Conservation (phyloP, 148 eudicot genomes). For the Tetragonia tetragonoides region DNA sequence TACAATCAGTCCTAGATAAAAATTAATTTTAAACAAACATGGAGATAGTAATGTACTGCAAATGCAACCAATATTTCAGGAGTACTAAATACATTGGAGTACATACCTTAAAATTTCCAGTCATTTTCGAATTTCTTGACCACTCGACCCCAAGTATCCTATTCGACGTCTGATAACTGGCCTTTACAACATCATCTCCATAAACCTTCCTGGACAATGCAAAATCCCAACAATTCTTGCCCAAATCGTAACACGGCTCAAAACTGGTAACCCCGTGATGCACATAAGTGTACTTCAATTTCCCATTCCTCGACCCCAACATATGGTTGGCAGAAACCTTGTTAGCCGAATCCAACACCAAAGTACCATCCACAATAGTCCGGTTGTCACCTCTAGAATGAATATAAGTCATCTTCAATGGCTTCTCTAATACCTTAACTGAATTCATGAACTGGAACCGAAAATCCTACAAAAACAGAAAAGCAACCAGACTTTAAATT, state of each 20-base stretch:
- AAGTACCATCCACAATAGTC: constrained; percentile 63
- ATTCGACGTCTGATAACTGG: constrained; percentile 68
- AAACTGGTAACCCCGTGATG: constrained; percentile 61
- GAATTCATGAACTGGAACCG: constrained; percentile 87
- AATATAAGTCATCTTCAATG: constrained; percentile 71
- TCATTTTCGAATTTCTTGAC: constrained; percentile 58
- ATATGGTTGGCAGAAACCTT: constrained; percentile 70
- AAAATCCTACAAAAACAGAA: constrained; percentile 47
- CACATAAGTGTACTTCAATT: constrained; percentile 66
- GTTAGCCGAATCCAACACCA: constrained; percentile 69
- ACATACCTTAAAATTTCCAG: constrained; percentile 73
- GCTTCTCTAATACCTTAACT: constrained; percentile 62
- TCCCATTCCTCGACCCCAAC: constrained; percentile 65
- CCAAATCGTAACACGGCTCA: constrained; percentile 73
- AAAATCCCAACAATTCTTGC: constrained; percentile 81
- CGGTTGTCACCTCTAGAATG: constrained; percentile 59
- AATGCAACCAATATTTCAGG: neutral
- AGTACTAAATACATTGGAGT: neutral
- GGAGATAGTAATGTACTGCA: no score
- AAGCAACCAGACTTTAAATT: no score
- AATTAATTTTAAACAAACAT: no score
- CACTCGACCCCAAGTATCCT: constrained; percentile 73
- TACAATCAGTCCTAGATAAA: no score
- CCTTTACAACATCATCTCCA: constrained; percentile 64
- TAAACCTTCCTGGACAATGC: constrained; percentile 62